These are phyloP conservation scores for Panicum miliaceum DNA, from an alignment of 176 grass and related monocot species.

Conservation along the genomic window DNA sequence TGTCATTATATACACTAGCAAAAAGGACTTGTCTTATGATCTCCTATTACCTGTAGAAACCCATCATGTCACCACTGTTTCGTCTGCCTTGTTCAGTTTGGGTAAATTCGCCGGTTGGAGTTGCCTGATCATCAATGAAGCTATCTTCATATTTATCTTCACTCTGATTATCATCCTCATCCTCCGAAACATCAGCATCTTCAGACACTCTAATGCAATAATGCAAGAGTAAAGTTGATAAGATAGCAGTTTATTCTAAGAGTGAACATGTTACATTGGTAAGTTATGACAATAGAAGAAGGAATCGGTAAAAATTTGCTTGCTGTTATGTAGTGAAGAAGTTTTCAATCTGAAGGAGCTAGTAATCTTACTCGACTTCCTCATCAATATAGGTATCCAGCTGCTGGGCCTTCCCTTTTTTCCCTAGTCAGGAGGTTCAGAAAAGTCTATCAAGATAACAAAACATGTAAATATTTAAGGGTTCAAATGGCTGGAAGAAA, in stretches of 20 bases:
- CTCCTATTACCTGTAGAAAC: conserved; percentile 75
- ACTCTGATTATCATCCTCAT: conserved; percentile 63
- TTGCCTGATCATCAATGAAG: conserved; percentile 79
- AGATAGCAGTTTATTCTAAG: conserved; percentile 3
- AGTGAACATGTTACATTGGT: not conserved
- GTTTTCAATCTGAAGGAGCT: not conserved
- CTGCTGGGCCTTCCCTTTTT: conserved; percentile 51
- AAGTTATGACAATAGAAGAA: not conserved
- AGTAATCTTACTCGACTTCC: conserved; percentile 78
- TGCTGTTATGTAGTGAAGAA: not conserved
- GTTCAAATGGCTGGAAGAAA: not conserved
- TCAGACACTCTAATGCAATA: conserved; percentile 70
- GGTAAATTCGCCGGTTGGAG: conserved; percentile 49
- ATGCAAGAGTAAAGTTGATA: conserved; percentile 21
- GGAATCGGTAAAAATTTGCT: conserved; percentile 13
- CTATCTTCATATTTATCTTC: conserved; percentile 83
- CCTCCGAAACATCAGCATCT: conserved; percentile 77
- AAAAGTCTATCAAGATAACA: conserved; percentile 33
- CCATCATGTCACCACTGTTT: conserved; percentile 58
- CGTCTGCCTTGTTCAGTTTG: conserved; percentile 50
- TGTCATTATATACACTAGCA: conserved; percentile 2
- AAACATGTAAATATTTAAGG: not conserved
- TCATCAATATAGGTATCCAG: conserved; percentile 68
- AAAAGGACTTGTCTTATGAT: conserved; percentile 9
- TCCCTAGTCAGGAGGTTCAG: conserved; percentile 50